Evolutionary conservation across 2,329 filamentous ascomycete species (phyloP), one percentile per base, ranked within the genome.

Genomic region (Neurospora crassa): DNA sequence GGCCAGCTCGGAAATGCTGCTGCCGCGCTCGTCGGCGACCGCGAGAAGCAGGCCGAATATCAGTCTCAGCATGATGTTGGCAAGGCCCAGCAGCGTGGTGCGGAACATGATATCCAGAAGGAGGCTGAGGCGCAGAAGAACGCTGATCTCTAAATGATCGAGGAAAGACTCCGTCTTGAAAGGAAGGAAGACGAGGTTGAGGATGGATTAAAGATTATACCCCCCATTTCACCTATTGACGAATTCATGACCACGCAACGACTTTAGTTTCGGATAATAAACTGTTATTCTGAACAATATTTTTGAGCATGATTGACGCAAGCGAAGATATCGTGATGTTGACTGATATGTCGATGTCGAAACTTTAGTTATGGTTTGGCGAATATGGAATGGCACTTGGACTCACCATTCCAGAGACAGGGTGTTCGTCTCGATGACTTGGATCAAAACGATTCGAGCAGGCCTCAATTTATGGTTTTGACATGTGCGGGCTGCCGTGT

Each of bases 91-190:
- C 92, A 97, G 86, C 88, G 93, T 24, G 92, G 93, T 68, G 94
- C 91, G 1, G 94, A 97, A 86, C 83, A 86, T 45, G 93, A 97
- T 78, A 86, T 97, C 71, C 83, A 91, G 81, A 94, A 93, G 87
- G 84, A 92, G 84, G 87, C 84, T 0, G 85, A 88, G 74, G 84
- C 85, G 40, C 68, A 75, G 68, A 37, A 70, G 63, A 41, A 40
- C 10, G n/a, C 53, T 37, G 53, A 63, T 63, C 29, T 63, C 53
- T 63, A 34, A 59, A 59, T 18, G 10, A 8, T 40, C 18, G 18
- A 53, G 45, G 16, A 16, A 47, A 59, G 67, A 47, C 20, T n/a
- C 29, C 29, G 29, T 29, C 7, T 40, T 40, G 34, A 45, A 37
- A 37, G 34, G 34, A 42, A 63, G 34, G 40, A 53, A 69, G 53